A percentile compares a stretch with the other conserved stretches of the same genome.
These are phyloP conservation scores for Kockiozyma suomiensis DNA, from an alignment of 805 yeast species.

Conservation along the genomic window DNA sequence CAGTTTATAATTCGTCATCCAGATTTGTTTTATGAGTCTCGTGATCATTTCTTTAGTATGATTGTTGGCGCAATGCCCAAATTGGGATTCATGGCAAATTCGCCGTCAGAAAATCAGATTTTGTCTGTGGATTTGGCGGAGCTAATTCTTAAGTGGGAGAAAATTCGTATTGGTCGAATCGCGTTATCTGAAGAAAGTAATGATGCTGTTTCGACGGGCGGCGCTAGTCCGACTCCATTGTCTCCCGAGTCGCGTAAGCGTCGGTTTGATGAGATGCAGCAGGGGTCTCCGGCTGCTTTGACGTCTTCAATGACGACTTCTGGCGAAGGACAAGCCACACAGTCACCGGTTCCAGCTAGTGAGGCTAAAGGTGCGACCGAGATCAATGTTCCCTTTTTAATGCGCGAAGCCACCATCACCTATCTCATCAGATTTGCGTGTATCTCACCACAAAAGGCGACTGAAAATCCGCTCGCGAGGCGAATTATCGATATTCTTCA, in stretches of 20 bases:
- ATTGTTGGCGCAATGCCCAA: conserved; percentile 92
- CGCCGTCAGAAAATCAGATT: conserved; percentile 68
- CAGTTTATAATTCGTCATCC: conserved; percentile 87
- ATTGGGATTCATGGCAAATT: conserved; percentile 73
- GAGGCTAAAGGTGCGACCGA: conserved; percentile 30
- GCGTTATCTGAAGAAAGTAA: conserved; percentile 7
- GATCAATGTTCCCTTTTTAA: conserved; percentile 58
- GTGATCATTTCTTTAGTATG: conserved; percentile 87
- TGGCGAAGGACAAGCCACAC: neutral
- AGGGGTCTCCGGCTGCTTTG: conserved; percentile 11
- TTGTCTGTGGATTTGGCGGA: conserved; percentile 90
- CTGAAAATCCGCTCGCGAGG: conserved; percentile 80
- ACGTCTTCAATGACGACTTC: neutral
- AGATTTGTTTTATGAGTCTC: conserved; percentile 76
- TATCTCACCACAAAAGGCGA: conserved; percentile 78
- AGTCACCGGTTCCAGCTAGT: conserved; percentile 33
- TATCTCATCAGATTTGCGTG: conserved; percentile 87
- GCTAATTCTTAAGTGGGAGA: conserved; percentile 82
- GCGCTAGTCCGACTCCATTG: neutral
- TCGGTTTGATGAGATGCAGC: conserved; percentile 26
- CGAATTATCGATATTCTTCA: conserved; percentile 79
- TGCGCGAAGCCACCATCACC: conserved; percentile 87
- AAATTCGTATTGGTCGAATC: conserved; percentile 22
- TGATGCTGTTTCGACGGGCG: neutral
- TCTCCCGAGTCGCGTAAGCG: conserved; percentile 31